Conservation (phyloP, 805 yeast species). For the Pichia californica region DNA sequence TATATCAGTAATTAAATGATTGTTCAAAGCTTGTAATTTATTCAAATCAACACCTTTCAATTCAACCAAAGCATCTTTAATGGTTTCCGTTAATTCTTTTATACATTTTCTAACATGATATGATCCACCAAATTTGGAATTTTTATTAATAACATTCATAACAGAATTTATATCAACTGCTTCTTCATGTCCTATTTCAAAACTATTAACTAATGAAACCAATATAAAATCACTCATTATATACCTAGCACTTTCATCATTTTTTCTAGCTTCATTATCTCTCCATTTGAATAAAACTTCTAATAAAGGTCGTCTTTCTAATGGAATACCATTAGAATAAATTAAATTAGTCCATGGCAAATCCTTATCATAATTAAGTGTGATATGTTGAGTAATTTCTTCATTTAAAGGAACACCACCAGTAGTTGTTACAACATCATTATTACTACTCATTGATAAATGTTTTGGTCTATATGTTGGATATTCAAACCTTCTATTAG, state of each 20-base stretch:
- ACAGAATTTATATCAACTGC: slow-evolving; percentile 55
- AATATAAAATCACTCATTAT: slow-evolving; percentile 79
- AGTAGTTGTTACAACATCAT: slow-evolving; percentile 25
- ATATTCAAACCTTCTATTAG: slow-evolving; percentile 75
- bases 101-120: slow-evolving; percentile 46
- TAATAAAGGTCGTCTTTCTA: slow-evolving; percentile 46
- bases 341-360: slow-evolving; percentile 62
- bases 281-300: slow-evolving; percentile 74
- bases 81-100: slow-evolving; percentile 50
- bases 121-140: slow-evolving; percentile 39
- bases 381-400: slow-evolving; percentile 25
- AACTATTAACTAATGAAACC: slow-evolving; percentile 42
- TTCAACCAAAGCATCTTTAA: slow-evolving; percentile 35
- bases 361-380: slow-evolving; percentile 40
- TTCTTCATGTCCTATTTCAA: slow-evolving; percentile 28
- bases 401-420: slow-evolving; percentile 25
- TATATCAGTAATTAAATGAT: slow-evolving; percentile 15
- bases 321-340: slow-evolving; percentile 57
- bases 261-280: slow-evolving; percentile 62
- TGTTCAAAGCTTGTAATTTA: slow-evolving; percentile 29
- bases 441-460: slow-evolving; percentile 12
- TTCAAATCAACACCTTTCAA: slow-evolving; percentile 19
- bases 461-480: slow-evolving; percentile 51
- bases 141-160: slow-evolving; percentile 39
- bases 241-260: slow-evolving; percentile 80